These are phyloP conservation scores for Tubosaeta brunneosetosa DNA, from an alignment of 768 basidiomycete species.

Conservation along the genomic window DNA sequence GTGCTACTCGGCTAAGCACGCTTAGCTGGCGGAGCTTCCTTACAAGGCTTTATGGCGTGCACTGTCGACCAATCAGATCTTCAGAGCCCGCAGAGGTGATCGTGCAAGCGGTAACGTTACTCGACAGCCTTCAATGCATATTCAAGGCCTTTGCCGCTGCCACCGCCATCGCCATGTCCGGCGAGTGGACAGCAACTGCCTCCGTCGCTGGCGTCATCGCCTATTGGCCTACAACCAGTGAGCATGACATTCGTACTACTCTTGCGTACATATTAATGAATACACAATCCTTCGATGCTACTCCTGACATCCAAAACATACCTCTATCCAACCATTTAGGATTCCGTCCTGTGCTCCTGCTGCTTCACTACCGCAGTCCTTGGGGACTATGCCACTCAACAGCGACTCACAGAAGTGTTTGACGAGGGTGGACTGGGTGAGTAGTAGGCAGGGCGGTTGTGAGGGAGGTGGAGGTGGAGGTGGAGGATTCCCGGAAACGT, in stretches of 20 bases:
- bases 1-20: too few species aligned
- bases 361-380: not conserved
- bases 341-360: conserved; percentile 5
- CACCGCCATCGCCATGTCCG: conserved; percentile 49
- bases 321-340: conserved; percentile 33
- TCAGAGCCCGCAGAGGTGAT: too few species aligned
- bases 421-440: conserved; percentile 52
- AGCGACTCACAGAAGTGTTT: conserved; percentile 51
- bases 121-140: conserved; percentile 40
- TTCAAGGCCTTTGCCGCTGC: conserved; percentile 65
- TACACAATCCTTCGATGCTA: conserved; percentile 37
- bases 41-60: too few species aligned
- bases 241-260: not conserved
- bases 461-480: conserved; percentile 49
- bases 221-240: conserved; percentile 46
- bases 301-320: conserved; percentile 49
- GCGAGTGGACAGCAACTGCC: conserved; percentile 33
- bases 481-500: conserved; percentile 38
- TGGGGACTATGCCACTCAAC: conserved; percentile 38
- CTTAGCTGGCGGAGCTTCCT: too few species aligned
- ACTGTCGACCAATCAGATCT: too few species aligned
- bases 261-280: not conserved
- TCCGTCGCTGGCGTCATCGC: conserved; percentile 48
- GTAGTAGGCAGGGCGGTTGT: conserved; percentile 51
- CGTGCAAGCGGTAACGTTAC: too few species aligned